A percentile compares a stretch with the other conserved stretches of the same genome.
phyloP scores from a whole-genome alignment of 202 grass and related monocot species.

The Panicum virgatum region DNA sequence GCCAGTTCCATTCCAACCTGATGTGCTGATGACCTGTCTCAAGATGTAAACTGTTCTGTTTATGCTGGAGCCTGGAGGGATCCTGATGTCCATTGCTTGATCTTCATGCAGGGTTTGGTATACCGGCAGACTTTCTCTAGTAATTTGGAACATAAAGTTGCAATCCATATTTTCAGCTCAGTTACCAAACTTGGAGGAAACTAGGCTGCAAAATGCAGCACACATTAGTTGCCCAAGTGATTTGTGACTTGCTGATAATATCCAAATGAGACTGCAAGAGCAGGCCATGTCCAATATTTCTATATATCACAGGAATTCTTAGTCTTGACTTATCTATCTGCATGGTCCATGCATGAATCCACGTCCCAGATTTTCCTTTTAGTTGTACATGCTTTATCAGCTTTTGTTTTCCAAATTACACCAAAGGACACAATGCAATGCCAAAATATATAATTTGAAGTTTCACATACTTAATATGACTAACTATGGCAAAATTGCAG shows the following conservation, averaged over 20 bases:
- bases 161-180: neutral
- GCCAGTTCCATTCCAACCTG: neutral
- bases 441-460: slow-evolving; percentile 15
- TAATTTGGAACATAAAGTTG: neutral
- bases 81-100: too few species aligned
- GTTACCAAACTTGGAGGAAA: neutral
- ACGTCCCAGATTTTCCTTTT: neutral
- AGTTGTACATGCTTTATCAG: neutral
- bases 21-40: neutral
- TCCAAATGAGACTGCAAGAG: neutral
- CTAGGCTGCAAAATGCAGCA: neutral
- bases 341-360: neutral
- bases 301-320: neutral
- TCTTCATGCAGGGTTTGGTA: too few species aligned
- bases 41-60: neutral
- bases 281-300: neutral
- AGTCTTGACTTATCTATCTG: neutral
- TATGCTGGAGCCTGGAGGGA: too few species aligned
- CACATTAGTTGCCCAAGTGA: neutral
- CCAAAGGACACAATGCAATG: neutral
- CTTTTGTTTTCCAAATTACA: slow-evolving; percentile 1
- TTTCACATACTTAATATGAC: neutral
- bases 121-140: too few species aligned
- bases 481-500: slow-evolving; percentile 38
- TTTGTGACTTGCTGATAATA: neutral